Conservation (phyloP, 805 yeast species). For the Hagleromyces aurorensis region DNA sequence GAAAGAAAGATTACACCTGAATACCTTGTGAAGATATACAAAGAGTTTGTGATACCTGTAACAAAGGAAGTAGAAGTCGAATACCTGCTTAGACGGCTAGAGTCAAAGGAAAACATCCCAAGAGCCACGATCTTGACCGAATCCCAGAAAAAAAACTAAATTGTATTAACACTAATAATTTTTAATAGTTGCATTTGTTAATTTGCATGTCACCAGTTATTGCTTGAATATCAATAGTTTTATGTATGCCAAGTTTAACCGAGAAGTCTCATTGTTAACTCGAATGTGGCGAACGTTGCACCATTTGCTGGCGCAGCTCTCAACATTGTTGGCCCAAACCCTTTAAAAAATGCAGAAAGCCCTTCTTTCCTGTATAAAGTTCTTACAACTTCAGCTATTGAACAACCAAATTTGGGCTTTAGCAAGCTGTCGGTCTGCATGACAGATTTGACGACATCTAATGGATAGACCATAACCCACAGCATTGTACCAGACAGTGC, state of each 20-base stretch:
- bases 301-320: slow-evolving; percentile 99
- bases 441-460: slow-evolving; percentile 86
- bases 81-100: slow-evolving; percentile 75
- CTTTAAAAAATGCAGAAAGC: slow-evolving; percentile 72
- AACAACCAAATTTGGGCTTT: slow-evolving; percentile 52
- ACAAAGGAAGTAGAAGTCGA: slow-evolving; percentile 95
- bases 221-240: too few species aligned
- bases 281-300: slow-evolving; percentile 92
- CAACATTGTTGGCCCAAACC: slow-evolving; percentile 83
- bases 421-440: slow-evolving; percentile 67
- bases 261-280: slow-evolving; percentile 68
- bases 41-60: slow-evolving; percentile 83
- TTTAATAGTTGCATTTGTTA: too few species aligned
- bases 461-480: slow-evolving; percentile 81
- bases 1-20: slow-evolving; percentile 79
- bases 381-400: slow-evolving; percentile 50
- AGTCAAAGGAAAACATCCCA: slow-evolving; percentile 28
- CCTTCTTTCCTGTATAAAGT: slow-evolving; percentile 55
- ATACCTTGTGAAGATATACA: slow-evolving; percentile 72
- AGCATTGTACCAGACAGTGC: slow-evolving; percentile 84
- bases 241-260: too few species aligned
- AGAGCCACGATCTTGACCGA: too few species aligned
- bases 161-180: too few species aligned
- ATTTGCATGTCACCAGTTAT: too few species aligned
- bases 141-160: too few species aligned